phyloP scores from a whole-genome alignment of 768 basidiomycete species.

The Imleria badia region DNA sequence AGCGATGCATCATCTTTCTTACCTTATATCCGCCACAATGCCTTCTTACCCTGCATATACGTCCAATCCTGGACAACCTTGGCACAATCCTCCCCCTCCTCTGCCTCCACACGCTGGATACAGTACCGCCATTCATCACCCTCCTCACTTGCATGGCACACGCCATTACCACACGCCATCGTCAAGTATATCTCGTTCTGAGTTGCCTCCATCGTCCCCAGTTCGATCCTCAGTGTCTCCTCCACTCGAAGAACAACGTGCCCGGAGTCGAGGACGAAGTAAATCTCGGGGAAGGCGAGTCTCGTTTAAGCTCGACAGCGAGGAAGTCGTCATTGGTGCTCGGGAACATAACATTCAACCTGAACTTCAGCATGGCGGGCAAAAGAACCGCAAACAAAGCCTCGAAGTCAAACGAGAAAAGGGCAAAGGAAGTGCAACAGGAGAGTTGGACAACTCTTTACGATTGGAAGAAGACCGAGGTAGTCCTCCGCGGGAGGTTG shows the following conservation, averaged over 20 bases:
- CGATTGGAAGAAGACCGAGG: conserved; percentile 17
- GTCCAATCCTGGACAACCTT: conserved; percentile 21
- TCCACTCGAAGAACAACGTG: conserved; percentile 30
- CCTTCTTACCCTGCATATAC: conserved; percentile 22
- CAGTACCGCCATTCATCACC: conserved; percentile 9
- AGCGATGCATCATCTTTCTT: conserved; percentile 43
- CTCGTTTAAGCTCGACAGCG: conserved; percentile 49
- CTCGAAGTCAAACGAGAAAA: conserved; percentile 16
- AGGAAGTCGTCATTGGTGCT: conserved; percentile 5
- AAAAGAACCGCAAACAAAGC: conserved; percentile 4
- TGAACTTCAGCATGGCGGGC: conserved; percentile 2
- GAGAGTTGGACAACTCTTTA: not conserved
- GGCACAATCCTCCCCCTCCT: conserved; percentile 13
- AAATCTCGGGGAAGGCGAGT: conserved; percentile 55
- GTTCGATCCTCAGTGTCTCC: conserved; percentile 41
- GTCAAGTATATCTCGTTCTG: conserved; percentile 45
- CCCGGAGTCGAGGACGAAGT: conserved; percentile 45
- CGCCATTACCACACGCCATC: conserved; percentile 29
- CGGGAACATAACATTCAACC: conserved; percentile 9
- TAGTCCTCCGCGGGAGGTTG: conserved; percentile 5
- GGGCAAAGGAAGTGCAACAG: conserved; percentile 15
- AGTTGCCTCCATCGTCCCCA: conserved; percentile 55
- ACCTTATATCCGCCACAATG: conserved; percentile 34
- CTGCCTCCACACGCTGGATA: conserved; percentile 7
- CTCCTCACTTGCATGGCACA: conserved; percentile 18